Evolutionary conservation across 73 alveolate genomes (phyloP).

Genomic region (Paramecium tetraurelia): DNA sequence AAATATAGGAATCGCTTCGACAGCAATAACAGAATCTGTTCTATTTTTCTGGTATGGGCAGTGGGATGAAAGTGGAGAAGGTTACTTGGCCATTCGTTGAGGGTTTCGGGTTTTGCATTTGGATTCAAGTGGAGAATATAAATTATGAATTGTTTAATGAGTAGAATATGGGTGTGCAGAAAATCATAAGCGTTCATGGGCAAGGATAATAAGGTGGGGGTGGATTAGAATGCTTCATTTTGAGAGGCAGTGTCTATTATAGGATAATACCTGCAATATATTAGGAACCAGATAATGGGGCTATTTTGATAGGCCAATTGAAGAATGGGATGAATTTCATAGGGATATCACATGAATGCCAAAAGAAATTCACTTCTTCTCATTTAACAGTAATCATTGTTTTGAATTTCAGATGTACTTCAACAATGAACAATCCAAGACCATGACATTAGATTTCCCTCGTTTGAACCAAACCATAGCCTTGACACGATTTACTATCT

Average conservation of each 20-base stretch:
- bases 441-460: background rate
- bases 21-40: background rate
- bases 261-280: background rate
- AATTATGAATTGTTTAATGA: constrained; percentile 26
- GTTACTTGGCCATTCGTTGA: constrained; percentile 25
- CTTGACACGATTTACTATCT: background rate
- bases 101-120: constrained; percentile 40
- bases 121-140: background rate
- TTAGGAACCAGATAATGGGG: constrained; percentile 32
- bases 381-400: background rate
- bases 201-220: constrained; percentile 10
- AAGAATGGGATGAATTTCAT: constrained; percentile 42
- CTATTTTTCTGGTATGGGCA: constrained; percentile 4
- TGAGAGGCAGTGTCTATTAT: constrained; percentile 41
- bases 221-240: constrained; percentile 28
- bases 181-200: background rate
- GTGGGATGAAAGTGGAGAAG: constrained; percentile 41
- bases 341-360: background rate
- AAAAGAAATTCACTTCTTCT: background rate
- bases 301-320: background rate
- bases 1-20: constrained; percentile 18
- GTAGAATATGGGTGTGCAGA: background rate
- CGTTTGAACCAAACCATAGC: background rate
- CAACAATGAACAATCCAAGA: constrained; percentile 4
- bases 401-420: background rate